Base-by-base conservation (phyloP, 1,284 basidiomycete genomes). In the Ceratobasidium sp. region DNA sequence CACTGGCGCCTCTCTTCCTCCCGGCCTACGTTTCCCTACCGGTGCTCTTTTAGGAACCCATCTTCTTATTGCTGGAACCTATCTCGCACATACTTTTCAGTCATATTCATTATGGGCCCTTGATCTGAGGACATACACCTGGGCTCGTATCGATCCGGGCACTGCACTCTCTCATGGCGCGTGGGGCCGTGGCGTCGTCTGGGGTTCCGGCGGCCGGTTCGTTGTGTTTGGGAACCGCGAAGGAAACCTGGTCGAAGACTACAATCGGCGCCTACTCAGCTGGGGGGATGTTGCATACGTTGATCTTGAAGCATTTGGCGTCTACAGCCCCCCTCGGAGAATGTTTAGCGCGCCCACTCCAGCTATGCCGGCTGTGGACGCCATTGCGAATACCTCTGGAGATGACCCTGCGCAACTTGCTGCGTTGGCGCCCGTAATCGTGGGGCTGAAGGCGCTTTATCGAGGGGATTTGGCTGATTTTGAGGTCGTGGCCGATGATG, bases 21-120 rank as follows among this genome's bases (percentile, higher is more conserved):
- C 95, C 0, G 96, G 96, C 17, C 88, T 98, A 62, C 91, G 96
- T 9, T 98, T 98, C 84, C 96, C 96, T 8, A 93, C 94, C 0
- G 96, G 96, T 24, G 93, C 94, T 47, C 91, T 97, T 77, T 86
- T 97, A 24, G 96, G 96, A 33, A 90, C 89, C 50, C 91, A 96
- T 82, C 89, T 98, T 79, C 92, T 97, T 80, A 91, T 97, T 65
- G 93, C 93, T 15, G 95, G 95, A 41, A 94, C 94, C 27, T 97
- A 96, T 80, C 90, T 97, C 73, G 94, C 95, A 1, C 93, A 95
- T 79, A 93, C 91, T 41, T 95, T 93, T 84, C 92, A 94, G 81
- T 93, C 92, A 14, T 96, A 96, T 82, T 95, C 94, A 7, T 92
- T 97, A 73, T 96, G 94, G 94, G 91, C 93, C 0, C 88, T 97